phyloP scores from a whole-genome alignment of 2,329 filamentous ascomycete species.

The Curvularia lunata region DNA sequence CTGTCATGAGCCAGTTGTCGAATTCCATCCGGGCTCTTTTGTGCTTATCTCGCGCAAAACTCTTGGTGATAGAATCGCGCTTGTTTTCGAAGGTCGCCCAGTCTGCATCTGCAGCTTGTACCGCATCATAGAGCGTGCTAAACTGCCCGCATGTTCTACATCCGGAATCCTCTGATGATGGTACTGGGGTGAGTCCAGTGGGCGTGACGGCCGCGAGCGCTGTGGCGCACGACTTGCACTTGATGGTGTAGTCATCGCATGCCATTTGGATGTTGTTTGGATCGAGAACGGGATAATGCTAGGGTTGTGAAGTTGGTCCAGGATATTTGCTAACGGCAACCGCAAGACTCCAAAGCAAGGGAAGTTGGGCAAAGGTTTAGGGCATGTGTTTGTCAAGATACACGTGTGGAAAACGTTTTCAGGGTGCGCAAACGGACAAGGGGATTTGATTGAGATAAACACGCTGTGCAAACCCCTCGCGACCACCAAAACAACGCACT shows the following conservation, averaged over 20 bases:
- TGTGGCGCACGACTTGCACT: constrained; percentile 15
- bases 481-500: constrained; percentile 1
- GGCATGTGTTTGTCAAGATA: background rate
- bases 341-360: background rate
- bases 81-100: constrained; percentile 21
- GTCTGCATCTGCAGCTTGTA: constrained; percentile 20
- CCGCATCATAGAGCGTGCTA: constrained; percentile 20
- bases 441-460: constrained; percentile 6
- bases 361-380: background rate
- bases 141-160: constrained; percentile 32
- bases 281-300: background rate
- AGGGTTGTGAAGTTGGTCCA: background rate
- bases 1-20: constrained; percentile 35
- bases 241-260: constrained; percentile 2
- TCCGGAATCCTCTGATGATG: constrained; percentile 3
- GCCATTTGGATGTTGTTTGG: constrained; percentile 5
- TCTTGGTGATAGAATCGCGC: constrained; percentile 21
- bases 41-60: constrained; percentile 21
- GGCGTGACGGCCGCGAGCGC: constrained; percentile 19
- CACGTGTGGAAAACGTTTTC: background rate
- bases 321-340: background rate
- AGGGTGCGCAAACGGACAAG: constrained; percentile 1
- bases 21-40: constrained; percentile 27
- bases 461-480: constrained; percentile 7
- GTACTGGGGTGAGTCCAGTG: constrained; percentile 16